Percentiles rank a stretch among this genome's conserved stretches.
Conservation (phyloP, 192 early-diverging fungal species). For the Coemansia sp. region DNA sequence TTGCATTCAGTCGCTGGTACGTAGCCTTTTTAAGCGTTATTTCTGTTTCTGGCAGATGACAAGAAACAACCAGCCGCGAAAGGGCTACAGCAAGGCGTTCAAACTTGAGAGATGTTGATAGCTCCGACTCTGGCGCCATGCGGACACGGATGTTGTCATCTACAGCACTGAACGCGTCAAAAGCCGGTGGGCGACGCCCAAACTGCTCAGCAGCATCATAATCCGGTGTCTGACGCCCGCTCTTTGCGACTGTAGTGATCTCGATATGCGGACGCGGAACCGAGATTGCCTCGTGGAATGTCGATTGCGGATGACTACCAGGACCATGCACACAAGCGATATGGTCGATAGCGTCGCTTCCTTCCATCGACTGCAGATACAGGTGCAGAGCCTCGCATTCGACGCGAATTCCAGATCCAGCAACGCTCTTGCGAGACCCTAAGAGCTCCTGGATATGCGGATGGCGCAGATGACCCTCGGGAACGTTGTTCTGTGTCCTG, state of each 20-base stretch:
- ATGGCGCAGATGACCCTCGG: conserved; percentile 51
- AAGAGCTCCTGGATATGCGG: conserved; percentile 56
- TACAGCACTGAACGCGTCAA: conserved; percentile 49
- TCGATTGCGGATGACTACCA: not conserved
- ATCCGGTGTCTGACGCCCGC: conserved; percentile 8
- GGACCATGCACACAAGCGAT: conserved; percentile 44
- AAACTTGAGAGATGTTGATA: conserved; percentile 49
- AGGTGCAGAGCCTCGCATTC: conserved; percentile 44
- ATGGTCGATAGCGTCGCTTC: conserved; percentile 29
- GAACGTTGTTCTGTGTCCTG: conserved; percentile 33
- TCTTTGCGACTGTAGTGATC: conserved; percentile 44
- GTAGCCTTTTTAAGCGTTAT: conserved; percentile 22
- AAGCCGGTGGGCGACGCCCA: conserved; percentile 42
- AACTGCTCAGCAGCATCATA: conserved; percentile 7
- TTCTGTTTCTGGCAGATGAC: conserved; percentile 51
- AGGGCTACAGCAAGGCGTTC: conserved; percentile 44
- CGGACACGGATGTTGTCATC: conserved; percentile 54
- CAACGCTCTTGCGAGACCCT: conserved; percentile 50
- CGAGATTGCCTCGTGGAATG: conserved; percentile 16
- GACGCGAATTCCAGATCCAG: conserved; percentile 47
- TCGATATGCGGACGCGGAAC: conserved; percentile 52
- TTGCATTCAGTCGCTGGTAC: conserved; percentile 48
- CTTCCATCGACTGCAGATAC: conserved; percentile 42
- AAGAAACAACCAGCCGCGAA: conserved; percentile 47
- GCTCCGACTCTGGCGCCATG: conserved; percentile 51